Evolutionary conservation across 1,139 yeast genomes (phyloP), one percentile per base, ranked within the genome.

Genomic region (Yarrowia galli): DNA sequence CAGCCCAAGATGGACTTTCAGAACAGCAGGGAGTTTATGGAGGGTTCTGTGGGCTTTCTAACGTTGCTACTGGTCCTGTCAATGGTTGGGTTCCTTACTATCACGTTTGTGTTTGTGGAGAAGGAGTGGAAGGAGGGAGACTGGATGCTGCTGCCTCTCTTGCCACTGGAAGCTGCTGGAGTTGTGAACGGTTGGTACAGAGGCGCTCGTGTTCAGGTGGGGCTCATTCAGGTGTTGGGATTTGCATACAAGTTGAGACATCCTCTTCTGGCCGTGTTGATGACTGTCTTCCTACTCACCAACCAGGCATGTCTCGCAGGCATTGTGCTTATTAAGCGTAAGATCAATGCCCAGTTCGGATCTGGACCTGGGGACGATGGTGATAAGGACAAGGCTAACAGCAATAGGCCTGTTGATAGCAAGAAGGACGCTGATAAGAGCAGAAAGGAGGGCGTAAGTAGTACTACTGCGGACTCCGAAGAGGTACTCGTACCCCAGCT

Each of bases 91-190:
- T 58, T 58, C 16, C 64, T 58, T 13, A 58, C 64, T 1, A 28
- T 58, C 36, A 43, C 64, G 40, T 58, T 58, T 32, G 64, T 58
- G 16, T 58, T 58, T 28, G 64, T 58, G 20, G 64, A 58, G 20
- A 58, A 58, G 51, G 64, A 58, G 46, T 58, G 64, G 64, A 58
- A 58, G 20, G 51, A 58, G 20, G 64, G 64, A 15, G 51, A 43
- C 28, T 38, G 64, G 51, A 12, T 18, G 42, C 32, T 58, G 32
- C 23, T 58, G 20, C 51, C 64, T 5, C 20, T 58, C 23, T 32
- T 58, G 42, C 51, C 51, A 4, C 7, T 58, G 64, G 64, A 58
- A 12, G 64, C 51, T 12, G 64, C 42, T n/a, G 64, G 18, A 7
- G 28, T 58, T 32, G 51, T 58, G 5, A 43, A 18, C 16, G 22